Evolutionary conservation across 2,329 filamentous ascomycete genomes (phyloP), one percentile per base, ranked within the genome.

Genomic region (Tricladium varicosporioides): DNA sequence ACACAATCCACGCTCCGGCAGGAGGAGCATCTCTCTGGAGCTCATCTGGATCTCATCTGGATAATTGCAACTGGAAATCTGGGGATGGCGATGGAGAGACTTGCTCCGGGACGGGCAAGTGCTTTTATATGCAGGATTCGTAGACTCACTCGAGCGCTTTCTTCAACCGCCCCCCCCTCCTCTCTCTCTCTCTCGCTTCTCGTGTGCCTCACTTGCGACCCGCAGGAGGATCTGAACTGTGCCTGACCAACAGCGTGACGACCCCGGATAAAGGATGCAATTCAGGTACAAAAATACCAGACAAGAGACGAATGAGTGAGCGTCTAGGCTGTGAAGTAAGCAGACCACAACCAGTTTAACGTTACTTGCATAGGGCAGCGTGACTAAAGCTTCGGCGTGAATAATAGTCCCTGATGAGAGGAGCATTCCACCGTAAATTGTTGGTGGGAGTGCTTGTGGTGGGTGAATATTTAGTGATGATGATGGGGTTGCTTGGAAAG

Each of bases 1-100:
- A n/a, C 10, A 10, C 36, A 13, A n/a, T 13, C 36, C 36, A 40
- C 36, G 36, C 36, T n/a, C 36, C 36, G n/a, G 36, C 43, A 15
- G 43, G 15, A 46, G 43, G 5, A 27, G 22, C 16, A 14, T 15
- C 13, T 43, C n/a, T n/a, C n/a, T n/a, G n/a, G n/a, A n/a, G n/a
- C n/a, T n/a, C n/a, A n/a, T n/a, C 22, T 22, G 32, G 50, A 36
- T 14, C 14, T n/a, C 33, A 15, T 42, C 46, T 48, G 46, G 46
- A 27, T 48, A 48, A 48, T 27, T 48, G 27, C 31, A n/a, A n/a
- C n/a, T n/a, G 27, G 48, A n/a, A 40, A 33, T 27, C 16, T 16
- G 48, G 48, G 18, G 47, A 48, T 19, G 47, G 46, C 19, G 22
- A 48, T 48, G 46, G 46, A 53, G 42, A 53, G 45, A 46, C 42